These are phyloP conservation scores for Metschnikowia amazonensis DNA, from an alignment of 805 yeast species.

Conservation along the genomic window DNA sequence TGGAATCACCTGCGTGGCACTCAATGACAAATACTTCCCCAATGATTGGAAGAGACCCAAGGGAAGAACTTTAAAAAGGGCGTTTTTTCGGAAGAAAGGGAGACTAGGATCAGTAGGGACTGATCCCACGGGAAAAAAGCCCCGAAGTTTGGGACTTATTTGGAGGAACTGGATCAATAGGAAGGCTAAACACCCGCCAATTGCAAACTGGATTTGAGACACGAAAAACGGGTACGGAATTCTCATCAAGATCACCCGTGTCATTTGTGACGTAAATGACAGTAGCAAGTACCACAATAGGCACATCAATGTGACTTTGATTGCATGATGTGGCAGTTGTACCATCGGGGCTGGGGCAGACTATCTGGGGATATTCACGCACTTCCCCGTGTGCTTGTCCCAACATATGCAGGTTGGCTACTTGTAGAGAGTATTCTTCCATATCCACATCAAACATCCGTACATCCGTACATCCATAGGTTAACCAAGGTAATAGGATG, in stretches of 20 bases:
- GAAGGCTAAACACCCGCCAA: slow-evolving; percentile 44
- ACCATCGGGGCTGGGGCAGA: neutral
- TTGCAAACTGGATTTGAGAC: slow-evolving; percentile 60
- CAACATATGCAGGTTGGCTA: neutral
- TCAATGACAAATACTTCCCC: slow-evolving; percentile 59
- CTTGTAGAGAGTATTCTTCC: too few species aligned
- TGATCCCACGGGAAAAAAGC: slow-evolving; percentile 50
- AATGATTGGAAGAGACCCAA: slow-evolving; percentile 62
- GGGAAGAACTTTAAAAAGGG: slow-evolving; percentile 51
- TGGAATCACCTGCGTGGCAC: slow-evolving; percentile 63
- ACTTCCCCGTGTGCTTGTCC: neutral
- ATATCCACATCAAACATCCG: too few species aligned
- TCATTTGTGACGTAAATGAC: slow-evolving; percentile 61
- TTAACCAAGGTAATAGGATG: too few species aligned
- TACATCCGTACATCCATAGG: too few species aligned
- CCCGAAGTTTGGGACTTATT: slow-evolving; percentile 15
- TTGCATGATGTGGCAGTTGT: slow-evolving; percentile 1
- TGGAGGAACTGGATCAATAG: slow-evolving; percentile 35
- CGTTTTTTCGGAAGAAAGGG: slow-evolving; percentile 25
- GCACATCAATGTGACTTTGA: slow-evolving; percentile 42
- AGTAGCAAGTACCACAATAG: slow-evolving; percentile 60
- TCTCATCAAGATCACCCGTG: slow-evolving; percentile 50
- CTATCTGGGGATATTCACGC: neutral
- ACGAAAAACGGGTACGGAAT: slow-evolving; percentile 61
- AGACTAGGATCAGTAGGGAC: slow-evolving; percentile 39